Percentiles rank a stretch among this genome's conserved stretches.
phyloP scores from a whole-genome alignment of 208 protist species.

The Leishmania lainsoni region DNA sequence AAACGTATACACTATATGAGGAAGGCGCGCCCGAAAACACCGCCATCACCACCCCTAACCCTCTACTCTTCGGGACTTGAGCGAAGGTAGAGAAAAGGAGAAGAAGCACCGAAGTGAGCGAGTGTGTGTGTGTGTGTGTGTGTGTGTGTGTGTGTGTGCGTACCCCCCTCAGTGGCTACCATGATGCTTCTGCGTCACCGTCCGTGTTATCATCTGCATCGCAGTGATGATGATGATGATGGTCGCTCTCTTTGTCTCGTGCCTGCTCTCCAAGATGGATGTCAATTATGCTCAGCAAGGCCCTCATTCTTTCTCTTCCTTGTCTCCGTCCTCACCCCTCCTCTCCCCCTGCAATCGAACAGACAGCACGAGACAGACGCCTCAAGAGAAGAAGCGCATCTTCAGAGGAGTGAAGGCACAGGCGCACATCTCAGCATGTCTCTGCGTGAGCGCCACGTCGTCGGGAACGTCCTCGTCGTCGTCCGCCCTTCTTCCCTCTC shows the following conservation, averaged over 20 bases:
- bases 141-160: no score
- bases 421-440: not conserved
- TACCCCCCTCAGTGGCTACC: not conserved
- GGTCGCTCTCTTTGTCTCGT: not conserved
- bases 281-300: not conserved
- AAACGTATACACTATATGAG: not conserved
- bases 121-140: no score
- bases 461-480: not conserved
- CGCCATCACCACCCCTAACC: not conserved
- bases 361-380: not conserved
- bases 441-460: not conserved
- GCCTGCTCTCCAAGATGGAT: not conserved
- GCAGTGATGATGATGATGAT: not conserved
- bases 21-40: not conserved
- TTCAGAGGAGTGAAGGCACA: not conserved
- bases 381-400: not conserved
- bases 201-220: not conserved
- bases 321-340: not conserved
- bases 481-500: not conserved
- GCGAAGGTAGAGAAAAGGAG: not conserved
- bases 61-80: not conserved
- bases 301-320: not conserved
- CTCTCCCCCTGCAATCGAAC: not conserved
- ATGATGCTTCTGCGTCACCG: not conserved
- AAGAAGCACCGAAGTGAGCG: not conserved